Base-by-base conservation (phyloP, 805 yeast species). In the Barnettozyma populi region DNA sequence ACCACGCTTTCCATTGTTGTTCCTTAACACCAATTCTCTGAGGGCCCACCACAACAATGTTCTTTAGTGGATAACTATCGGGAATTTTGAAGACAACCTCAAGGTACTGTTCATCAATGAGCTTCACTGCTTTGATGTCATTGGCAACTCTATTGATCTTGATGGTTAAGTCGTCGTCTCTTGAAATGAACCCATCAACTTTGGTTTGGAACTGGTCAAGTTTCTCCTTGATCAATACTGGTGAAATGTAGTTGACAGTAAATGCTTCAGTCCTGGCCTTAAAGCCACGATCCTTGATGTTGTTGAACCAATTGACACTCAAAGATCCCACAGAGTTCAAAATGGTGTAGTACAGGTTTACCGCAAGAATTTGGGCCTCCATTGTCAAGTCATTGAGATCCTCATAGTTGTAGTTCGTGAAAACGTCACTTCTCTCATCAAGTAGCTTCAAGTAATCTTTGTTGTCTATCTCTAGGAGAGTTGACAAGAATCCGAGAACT, bases 1-100 rank as follows among this genome's bases (percentile, higher is more conserved):
- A 68, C 98, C 98, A 94, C 2, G 96, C 89, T 56, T 88, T 84
- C 96, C 97, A 90, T 65, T 87, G 90, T 52, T 79, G 81, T 57
- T 92, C 98, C 53, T 85, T 86, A 14, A 92, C 95, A 19, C 98
- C 98, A 31, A 89, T 75, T 51, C 95, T 73, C 42, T 79, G 73
- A 0, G 89, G 79, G 4, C 97, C 97, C 41, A 78, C 79, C 1
- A 94, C 90, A 8, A 72, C 70, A 9, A 94, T 83, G 53, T 79
- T 83, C 2, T 80, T 76, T 37, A 92, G 74, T 9, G 99, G 99
- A 57, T 81, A 94, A 36, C 79, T 75, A 0, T 70, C 59, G 0
- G 98, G 98, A 7, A 92, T 67, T 39, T 74, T 74, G 51, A 92
- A 80, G 0, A 81, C 76, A 70, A 95, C 77, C 57, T 87, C 96